A percentile compares a stretch with the other conserved stretches of the same genome.
Evolutionary conservation across 768 basidiomycete species (phyloP).

Genomic region (Phaeotremella skinneri): DNA sequence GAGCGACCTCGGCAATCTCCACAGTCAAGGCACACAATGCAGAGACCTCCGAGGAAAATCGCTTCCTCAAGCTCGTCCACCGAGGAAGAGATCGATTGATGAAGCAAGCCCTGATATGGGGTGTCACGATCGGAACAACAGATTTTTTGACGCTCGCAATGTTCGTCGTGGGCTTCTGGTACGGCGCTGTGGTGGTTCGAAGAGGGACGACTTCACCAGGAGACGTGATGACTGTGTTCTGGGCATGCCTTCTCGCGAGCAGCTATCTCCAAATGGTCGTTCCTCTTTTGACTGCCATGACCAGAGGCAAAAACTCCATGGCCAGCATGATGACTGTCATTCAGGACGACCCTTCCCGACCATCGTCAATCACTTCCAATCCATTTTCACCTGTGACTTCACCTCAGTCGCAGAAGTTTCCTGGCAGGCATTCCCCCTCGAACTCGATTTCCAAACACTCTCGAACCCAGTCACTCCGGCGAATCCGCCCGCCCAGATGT

Average conservation of each 20-base stretch:
- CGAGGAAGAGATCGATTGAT: conserved; percentile 57
- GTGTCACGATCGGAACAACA: conserved; percentile 62
- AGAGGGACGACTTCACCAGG: conserved; percentile 67
- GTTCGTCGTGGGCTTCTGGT: conserved; percentile 98
- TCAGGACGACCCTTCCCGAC: conserved; percentile 46
- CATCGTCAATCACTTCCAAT: conserved; percentile 6
- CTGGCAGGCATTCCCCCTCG: conserved; percentile 1
- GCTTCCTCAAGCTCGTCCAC: conserved; percentile 56
- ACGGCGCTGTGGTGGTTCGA: conserved; percentile 82
- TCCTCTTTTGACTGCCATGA: conserved; percentile 71
- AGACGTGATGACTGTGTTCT: conserved; percentile 93
- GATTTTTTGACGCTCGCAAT: conserved; percentile 85
- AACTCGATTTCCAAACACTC: conserved; percentile 6
- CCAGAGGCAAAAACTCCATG: conserved; percentile 81
- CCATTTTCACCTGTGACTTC: conserved; percentile 25
- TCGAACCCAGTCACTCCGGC: conserved; percentile 3
- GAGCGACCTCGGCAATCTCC: conserved; percentile 67
- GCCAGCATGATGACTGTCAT: conserved; percentile 65
- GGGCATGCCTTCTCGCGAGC: conserved; percentile 90
- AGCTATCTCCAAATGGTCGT: conserved; percentile 83
- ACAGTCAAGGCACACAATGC: conserved; percentile 96
- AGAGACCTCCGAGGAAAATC: conserved; percentile 58
- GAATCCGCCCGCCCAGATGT: conserved; percentile 66
- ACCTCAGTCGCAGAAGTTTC: conserved; percentile 4
- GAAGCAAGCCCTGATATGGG: conserved; percentile 71